Conservation (phyloP, 768 basidiomycete genomes). For the Hebeloma cylindrosporum region DNA sequence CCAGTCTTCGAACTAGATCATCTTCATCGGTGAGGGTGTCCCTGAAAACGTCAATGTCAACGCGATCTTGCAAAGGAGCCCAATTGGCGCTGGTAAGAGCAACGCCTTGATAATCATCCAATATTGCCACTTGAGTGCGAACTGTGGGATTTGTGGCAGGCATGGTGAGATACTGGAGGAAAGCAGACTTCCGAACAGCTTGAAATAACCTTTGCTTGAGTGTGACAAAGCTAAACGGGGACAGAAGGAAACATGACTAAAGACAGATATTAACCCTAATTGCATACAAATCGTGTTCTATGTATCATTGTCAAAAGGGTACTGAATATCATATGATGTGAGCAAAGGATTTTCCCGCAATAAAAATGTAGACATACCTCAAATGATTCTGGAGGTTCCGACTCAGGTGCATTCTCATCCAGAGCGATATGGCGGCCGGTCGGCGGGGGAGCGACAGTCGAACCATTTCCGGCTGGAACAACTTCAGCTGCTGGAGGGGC, state of each 20-base stretch:
- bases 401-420: slow-evolving; percentile 71
- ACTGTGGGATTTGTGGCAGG: slow-evolving; percentile 3
- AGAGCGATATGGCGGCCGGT: slow-evolving; percentile 62
- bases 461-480: slow-evolving; percentile 31
- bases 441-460: slow-evolving; percentile 31
- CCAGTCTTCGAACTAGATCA: slow-evolving; percentile 46
- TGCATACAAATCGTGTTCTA: slow-evolving; percentile 32
- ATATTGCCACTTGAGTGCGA: slow-evolving; percentile 46
- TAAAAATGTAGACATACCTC: slow-evolving; percentile 67
- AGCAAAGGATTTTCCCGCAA: slow-evolving; percentile 7
- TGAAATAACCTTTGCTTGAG: slow-evolving; percentile 9
- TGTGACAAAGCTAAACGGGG: slow-evolving; percentile 23
- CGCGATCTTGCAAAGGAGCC: slow-evolving; percentile 40
- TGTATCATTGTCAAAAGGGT: slow-evolving; percentile 72
- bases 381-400: slow-evolving; percentile 75
- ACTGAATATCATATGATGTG: slow-evolving; percentile 45
- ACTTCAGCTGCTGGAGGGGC: slow-evolving; percentile 25
- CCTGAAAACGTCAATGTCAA: slow-evolving; percentile 45
- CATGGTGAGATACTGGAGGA: slow-evolving; percentile 13
- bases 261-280: slow-evolving; percentile 15
- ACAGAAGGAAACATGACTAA: slow-evolving; percentile 19
- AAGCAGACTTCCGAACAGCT: slow-evolving; percentile 2
- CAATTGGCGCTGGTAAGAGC: slow-evolving; percentile 56
- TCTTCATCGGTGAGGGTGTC: slow-evolving; percentile 56
- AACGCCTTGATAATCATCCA: slow-evolving; percentile 61